Evolutionary conservation across 257 asterid genomes (phyloP).

Genomic region (Verbena officinalis): DNA sequence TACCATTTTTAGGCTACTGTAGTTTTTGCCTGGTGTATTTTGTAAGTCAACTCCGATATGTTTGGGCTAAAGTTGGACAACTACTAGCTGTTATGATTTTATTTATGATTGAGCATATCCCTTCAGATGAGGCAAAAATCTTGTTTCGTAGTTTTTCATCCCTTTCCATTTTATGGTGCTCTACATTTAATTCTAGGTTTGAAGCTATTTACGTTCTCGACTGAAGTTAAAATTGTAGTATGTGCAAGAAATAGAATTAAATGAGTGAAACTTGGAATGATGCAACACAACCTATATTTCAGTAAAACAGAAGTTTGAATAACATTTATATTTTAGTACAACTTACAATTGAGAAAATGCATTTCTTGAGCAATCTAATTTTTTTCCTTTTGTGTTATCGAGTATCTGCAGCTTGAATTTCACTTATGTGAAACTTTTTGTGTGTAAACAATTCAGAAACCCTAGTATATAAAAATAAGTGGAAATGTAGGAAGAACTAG

Average conservation of each 20-base stretch:
- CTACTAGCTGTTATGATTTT: neutral
- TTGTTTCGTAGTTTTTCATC: slow-evolving; percentile 14
- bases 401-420: no score
- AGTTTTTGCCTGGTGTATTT: neutral
- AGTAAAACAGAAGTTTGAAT: neutral
- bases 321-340: no score
- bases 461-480: no score
- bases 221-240: slow-evolving; percentile 5
- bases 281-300: slow-evolving; percentile 12
- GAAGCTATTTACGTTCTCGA: slow-evolving; percentile 17
- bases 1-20: slow-evolving; percentile 22
- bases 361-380: neutral
- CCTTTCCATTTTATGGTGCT: slow-evolving; percentile 1
- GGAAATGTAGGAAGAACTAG: no score
- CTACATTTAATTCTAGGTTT: neutral
- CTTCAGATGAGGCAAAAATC: slow-evolving; percentile 6
- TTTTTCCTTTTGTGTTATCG: no score
- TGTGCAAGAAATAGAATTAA: neutral
- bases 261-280: slow-evolving; percentile 6
- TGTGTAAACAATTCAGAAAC: no score
- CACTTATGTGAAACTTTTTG: no score
- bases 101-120: neutral
- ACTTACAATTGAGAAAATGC: neutral
- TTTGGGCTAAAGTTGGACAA: neutral
- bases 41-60: neutral